Percentiles rank a stretch among this genome's conserved stretches.
Evolutionary conservation across 2,329 filamentous ascomycete genomes (phyloP).

Genomic region (Sordariomycetes sp.): DNA sequence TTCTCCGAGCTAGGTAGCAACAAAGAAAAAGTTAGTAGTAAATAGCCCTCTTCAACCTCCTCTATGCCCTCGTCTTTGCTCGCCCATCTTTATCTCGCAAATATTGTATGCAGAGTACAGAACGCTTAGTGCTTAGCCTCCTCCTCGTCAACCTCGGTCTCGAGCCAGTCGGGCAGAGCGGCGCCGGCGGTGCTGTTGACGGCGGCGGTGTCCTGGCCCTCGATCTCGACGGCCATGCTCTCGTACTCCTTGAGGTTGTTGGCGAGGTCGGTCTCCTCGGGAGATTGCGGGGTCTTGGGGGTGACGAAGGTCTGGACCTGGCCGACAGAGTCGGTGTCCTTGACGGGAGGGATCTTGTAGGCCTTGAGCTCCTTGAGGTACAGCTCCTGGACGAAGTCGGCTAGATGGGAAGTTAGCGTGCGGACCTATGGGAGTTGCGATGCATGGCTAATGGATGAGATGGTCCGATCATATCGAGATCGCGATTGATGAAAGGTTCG

Average conservation of each 20-base stretch:
- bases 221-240: conserved; percentile 85
- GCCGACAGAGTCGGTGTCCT: conserved; percentile 79
- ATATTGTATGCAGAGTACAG: conserved; percentile 2
- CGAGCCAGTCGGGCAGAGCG: conserved; percentile 65
- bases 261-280: conserved; percentile 90
- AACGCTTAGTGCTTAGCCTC: conserved; percentile 37
- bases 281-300: conserved; percentile 75
- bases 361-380: conserved; percentile 93
- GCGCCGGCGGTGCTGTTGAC: conserved; percentile 50
- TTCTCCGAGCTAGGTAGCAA: neutral
- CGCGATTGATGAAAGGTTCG: too few relatives aligned
- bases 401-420: conserved; percentile 34
- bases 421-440: neutral
- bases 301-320: conserved; percentile 81
- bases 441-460: too few relatives aligned
- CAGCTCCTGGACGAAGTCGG: conserved; percentile 95
- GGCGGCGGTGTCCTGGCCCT: conserved; percentile 65
- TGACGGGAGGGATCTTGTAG: conserved; percentile 81
- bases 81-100: neutral
- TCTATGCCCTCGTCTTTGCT: neutral
- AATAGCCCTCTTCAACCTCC: neutral
- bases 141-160: conserved; percentile 65
- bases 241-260: conserved; percentile 92
- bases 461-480: too few relatives aligned
- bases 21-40: neutral